A percentile compares a stretch with the other conserved stretches of the same genome.
These are phyloP conservation scores for Nymphaea colorata DNA, from an alignment of 164 flowering plant species.

Conservation along the genomic window DNA sequence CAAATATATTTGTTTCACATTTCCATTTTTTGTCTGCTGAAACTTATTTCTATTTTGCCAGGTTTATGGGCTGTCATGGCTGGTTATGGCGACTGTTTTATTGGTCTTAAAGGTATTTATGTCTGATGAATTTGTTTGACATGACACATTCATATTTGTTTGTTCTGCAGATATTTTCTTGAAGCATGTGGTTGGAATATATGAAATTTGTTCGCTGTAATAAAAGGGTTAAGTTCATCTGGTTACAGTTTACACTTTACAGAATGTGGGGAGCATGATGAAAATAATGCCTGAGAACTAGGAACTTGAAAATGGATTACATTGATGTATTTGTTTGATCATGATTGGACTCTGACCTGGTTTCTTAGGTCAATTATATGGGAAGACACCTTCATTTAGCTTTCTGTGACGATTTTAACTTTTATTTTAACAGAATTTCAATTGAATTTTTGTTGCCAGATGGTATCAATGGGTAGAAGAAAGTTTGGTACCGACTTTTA, in stretches of 20 bases:
- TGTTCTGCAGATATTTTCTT: no score
- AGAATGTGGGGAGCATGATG: no score
- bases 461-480: constrained; percentile 92
- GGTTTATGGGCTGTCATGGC: constrained; percentile 96
- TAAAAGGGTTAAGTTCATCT: no score
- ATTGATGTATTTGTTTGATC: not conserved
- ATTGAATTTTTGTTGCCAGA: constrained; percentile 27
- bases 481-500: constrained; percentile 84
- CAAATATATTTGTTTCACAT: not conserved
- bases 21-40: not conserved
- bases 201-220: no score
- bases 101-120: constrained; percentile 67
- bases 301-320: no score
- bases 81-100: constrained; percentile 54
- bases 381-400: not conserved
- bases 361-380: no score
- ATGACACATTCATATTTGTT: no score
- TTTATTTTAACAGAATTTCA: not conserved
- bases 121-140: no score
- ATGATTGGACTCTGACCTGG: not conserved
- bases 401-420: not conserved
- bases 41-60: constrained; percentile 17
- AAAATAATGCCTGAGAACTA: no score
- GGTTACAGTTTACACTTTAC: no score
- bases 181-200: no score